Base-by-base conservation (phyloP, 2,329 filamentous ascomycete species). In the Fusarium sp. region DNA sequence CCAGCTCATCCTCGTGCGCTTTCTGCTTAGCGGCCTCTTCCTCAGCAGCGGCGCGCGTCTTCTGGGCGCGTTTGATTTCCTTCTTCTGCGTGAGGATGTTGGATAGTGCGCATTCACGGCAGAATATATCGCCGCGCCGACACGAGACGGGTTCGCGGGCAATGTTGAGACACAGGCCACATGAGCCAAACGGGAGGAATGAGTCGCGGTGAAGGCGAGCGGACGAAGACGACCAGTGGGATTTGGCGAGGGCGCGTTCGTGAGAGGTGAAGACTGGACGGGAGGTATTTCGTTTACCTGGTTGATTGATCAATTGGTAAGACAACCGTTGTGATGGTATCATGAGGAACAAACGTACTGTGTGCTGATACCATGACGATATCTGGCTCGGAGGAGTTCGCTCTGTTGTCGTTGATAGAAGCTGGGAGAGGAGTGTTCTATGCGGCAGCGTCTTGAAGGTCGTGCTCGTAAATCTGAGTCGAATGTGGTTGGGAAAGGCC, bases 251-350 rank as follows among this genome's bases (percentile, higher is more conserved):
- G 57, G 89, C 88, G 74, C 96, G 92, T 84, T 98, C 96, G 83
- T 98, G 91, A 29, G 94, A 91, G 38, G 96, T 98, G 86, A 98
- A 98, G 82, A 98, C 94, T 45, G 94, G 91, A 48, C 95, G 91
- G 48, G 94, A 95, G 48, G 94, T 97, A 84, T 98, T 97, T 77
- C 94, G 90, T 85, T 97, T 97, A 79, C 89, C 89, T 91, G 74
- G 8, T 33, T 11, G 74, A 23, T 33, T 14, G n/a, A 12, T 27
- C 16, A 29, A 46, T 48, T 27, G 15, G 31, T 27, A 29, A 29
- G 19, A 42, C n/a, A 38, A 41, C 29, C 21, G 23, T 37, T 38
- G 64, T 19, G 39, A 19, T 38, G 38, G 57, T 48, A 37, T 42
- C 42, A 23, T 44, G 33, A 27, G 38, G 19, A 48, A 73, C 82